A percentile compares a stretch with the other conserved stretches of the same genome.
phyloP scores from a whole-genome alignment of 352 stramenopile species.

The Phytophthora constricta region DNA sequence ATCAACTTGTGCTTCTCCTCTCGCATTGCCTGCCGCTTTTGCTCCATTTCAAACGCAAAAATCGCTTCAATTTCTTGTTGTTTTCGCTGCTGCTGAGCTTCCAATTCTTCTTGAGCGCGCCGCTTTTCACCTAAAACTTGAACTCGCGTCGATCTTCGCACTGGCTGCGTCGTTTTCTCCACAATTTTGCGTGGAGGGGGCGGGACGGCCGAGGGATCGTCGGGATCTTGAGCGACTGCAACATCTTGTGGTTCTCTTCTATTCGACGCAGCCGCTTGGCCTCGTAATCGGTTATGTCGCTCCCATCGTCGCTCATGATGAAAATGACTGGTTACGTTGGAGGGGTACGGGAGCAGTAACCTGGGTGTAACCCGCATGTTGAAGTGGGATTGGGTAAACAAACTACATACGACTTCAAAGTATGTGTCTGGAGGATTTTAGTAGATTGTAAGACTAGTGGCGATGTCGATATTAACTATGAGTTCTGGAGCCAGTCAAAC shows the following conservation, averaged over 20 bases:
- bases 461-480: no score
- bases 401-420: not conserved
- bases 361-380: not conserved
- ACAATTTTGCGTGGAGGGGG: not conserved
- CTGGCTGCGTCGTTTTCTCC: constrained; percentile 7
- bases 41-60: not conserved
- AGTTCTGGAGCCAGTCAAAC: not conserved
- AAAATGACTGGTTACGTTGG: not conserved
- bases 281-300: constrained; percentile 63
- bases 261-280: constrained; percentile 66
- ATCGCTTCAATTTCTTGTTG: not conserved
- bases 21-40: not conserved
- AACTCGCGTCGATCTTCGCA: not conserved
- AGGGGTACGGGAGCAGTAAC: no score
- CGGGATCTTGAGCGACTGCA: constrained; percentile 49
- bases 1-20: constrained; percentile 8
- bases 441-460: no score
- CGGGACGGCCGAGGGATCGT: not conserved
- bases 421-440: no score
- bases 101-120: constrained; percentile 6
- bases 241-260: constrained; percentile 51
- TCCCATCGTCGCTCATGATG: not conserved
- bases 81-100: constrained; percentile 11
- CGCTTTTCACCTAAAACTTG: not conserved
- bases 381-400: not conserved